These are phyloP conservation scores for Fomitopsis serialis DNA, from an alignment of 768 basidiomycete species.

Conservation along the genomic window DNA sequence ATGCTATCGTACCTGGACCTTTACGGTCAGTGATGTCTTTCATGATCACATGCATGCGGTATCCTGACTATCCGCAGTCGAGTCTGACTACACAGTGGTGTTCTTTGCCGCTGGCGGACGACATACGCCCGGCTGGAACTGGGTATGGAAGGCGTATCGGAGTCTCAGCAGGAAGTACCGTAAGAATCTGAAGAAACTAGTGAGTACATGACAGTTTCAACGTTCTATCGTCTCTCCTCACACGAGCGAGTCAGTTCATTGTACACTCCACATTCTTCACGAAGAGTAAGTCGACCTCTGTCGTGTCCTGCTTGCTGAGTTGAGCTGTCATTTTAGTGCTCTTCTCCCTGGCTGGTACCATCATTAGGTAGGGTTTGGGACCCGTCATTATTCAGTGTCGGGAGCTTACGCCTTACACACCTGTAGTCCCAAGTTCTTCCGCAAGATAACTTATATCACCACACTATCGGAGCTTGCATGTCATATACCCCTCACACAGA, in stretches of 20 bases:
- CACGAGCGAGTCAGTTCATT: conserved; percentile 50
- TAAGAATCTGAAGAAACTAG: conserved; percentile 82
- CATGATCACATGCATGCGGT: too few relatives aligned
- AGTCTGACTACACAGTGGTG: conserved; percentile 83
- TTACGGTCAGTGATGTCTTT: conserved; percentile 53
- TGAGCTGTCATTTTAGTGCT: conserved; percentile 50
- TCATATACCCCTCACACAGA: conserved; percentile 79
- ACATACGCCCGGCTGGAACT: conserved; percentile 78
- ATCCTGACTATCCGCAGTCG: conserved; percentile 42
- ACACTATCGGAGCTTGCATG: conserved; percentile 76
- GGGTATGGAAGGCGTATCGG: conserved; percentile 89
- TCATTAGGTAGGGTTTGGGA: conserved; percentile 58
- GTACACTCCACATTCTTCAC: conserved; percentile 87
- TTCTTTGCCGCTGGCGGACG: conserved; percentile 80
- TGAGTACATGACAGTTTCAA: conserved; percentile 28
- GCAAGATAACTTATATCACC: conserved; percentile 71
- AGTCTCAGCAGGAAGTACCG: conserved; percentile 78
- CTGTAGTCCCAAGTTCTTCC: conserved; percentile 80
- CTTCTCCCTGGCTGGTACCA: conserved; percentile 81
- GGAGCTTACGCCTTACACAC: too few relatives aligned
- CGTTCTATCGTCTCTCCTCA: not conserved
- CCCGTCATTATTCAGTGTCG: not conserved
- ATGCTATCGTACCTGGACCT: conserved; percentile 77
- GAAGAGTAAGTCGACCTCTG: conserved; percentile 55
- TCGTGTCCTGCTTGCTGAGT: not conserved